Evolutionary conservation across 2,329 filamentous ascomycete species (phyloP), one percentile per base, ranked within the genome.

Genomic region (Dothistroma septosporum): DNA sequence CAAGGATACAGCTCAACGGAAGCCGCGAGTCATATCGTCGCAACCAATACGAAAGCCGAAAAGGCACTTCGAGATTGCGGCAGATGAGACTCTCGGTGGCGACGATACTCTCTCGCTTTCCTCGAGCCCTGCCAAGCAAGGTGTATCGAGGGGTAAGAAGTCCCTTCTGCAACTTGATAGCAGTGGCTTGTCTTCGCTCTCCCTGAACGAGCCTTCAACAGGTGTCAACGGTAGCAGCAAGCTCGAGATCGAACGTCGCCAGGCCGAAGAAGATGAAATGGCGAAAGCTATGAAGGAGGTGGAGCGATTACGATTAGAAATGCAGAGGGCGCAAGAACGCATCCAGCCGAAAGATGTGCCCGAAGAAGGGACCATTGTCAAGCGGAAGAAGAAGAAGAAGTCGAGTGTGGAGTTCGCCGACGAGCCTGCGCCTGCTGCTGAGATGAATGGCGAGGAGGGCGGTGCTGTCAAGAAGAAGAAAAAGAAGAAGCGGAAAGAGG

Each of bases 211-310:
- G 33, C 78, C 75, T 9, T 70, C 69, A 9, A 54, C 55, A n/a
- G 53, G 44, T 1, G 35, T 37, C 1, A 67, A 58, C 37, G 65
- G 63, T 37, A 62, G 61, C n/a, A 66, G 65, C 53, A 69, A 74
- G 52, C 78, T 83, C 53, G 85, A 89, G 60, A 81, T 85, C 55
- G 89, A 91, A 70, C 81, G 82, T 56, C 84, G 87, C 65, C 84
- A 88, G 72, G 85, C 84, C 16, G 91, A 96, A 71, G 92, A 97
- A 62, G 86, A 85, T 1, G 92, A 97, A 76, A 96, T 97, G 91
- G 86, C 85, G 49, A 86, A 86, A 70, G 94, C 93, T 9, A 86
- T 97, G 80, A 87, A 88, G 73, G 90, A 97, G 74, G 90, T 99
- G 2, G 93, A 97, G 78, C 82, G 87, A 55, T 78, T 95, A 61